phyloP scores from a whole-genome alignment of 805 yeast species.

The Wickerhamiella domercqiae region DNA sequence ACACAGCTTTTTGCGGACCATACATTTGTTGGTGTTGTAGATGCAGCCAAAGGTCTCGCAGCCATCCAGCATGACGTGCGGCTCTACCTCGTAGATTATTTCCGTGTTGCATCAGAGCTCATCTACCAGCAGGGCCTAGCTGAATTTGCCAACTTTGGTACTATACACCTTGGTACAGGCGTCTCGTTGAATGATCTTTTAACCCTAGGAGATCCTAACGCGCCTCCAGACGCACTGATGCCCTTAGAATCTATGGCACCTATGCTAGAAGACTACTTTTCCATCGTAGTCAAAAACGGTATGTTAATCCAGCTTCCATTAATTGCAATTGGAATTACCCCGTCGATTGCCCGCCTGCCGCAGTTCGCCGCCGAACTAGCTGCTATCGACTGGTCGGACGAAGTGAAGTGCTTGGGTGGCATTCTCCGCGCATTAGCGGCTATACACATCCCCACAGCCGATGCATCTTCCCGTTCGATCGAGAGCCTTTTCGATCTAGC shows the following conservation, averaged over 20 bases:
- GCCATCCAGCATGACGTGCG: conserved; percentile 78
- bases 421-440: conserved; percentile 54
- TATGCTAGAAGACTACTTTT: conserved; percentile 74
- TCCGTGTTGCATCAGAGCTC: conserved; percentile 45
- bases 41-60: conserved; percentile 48
- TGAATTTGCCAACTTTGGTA: conserved; percentile 74
- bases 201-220: conserved; percentile 8
- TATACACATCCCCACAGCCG: conserved; percentile 51
- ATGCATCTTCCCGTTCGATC: conserved; percentile 21
- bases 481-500: conserved; percentile 45
- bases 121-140: conserved; percentile 69
- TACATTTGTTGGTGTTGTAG: conserved; percentile 72
- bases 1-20: conserved; percentile 56
- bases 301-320: conserved; percentile 46
- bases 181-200: conserved; percentile 28
- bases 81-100: conserved; percentile 68
- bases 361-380: conserved; percentile 50
- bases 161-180: conserved; percentile 27
- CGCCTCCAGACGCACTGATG: conserved; percentile 1
- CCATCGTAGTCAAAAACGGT: conserved; percentile 29
- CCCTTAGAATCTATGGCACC: conserved; percentile 39
- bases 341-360: conserved; percentile 50
- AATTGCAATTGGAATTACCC: conserved; percentile 46
- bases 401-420: conserved; percentile 50
- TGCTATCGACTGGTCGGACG: conserved; percentile 50